Evolutionary conservation across 164 flowering plant species (phyloP).

Genomic region (Piper betle): DNA sequence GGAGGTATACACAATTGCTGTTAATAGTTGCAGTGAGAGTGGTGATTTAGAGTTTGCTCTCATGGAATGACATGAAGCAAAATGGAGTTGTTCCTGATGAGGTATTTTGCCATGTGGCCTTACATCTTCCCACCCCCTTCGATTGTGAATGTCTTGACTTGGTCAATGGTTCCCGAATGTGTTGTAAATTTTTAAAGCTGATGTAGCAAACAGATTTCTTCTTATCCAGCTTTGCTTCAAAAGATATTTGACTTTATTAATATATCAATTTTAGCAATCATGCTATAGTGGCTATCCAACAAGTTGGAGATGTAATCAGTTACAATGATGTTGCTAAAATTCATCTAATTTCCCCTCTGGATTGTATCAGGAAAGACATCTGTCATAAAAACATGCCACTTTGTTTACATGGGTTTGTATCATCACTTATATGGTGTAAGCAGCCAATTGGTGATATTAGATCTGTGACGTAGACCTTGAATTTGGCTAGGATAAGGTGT

Average conservation of each 20-base stretch:
- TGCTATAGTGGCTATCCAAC: no score
- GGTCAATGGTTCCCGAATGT: background rate
- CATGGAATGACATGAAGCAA: constrained; percentile 48
- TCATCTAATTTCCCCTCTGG: no score
- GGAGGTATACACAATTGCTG: constrained; percentile 90
- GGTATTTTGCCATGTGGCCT: constrained; percentile 24
- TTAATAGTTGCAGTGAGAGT: constrained; percentile 65
- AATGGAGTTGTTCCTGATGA: constrained; percentile 82
- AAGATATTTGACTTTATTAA: background rate
- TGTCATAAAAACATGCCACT: no score
- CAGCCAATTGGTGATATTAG: no score
- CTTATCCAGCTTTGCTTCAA: background rate
- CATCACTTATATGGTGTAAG: no score
- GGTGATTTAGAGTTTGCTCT: constrained; percentile 87
- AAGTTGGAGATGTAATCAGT: no score
- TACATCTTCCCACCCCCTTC: background rate
- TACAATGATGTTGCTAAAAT: no score
- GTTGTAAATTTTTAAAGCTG: background rate
- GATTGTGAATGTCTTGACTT: background rate
- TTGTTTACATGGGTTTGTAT: no score
- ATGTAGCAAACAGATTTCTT: background rate
- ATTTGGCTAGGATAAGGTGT: no score
- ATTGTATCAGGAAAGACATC: no score
- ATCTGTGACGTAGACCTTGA: no score
- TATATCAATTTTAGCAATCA: no score